phyloP scores from a whole-genome alignment of 78 protist species.

The Dictyostelium firmibasis region DNA sequence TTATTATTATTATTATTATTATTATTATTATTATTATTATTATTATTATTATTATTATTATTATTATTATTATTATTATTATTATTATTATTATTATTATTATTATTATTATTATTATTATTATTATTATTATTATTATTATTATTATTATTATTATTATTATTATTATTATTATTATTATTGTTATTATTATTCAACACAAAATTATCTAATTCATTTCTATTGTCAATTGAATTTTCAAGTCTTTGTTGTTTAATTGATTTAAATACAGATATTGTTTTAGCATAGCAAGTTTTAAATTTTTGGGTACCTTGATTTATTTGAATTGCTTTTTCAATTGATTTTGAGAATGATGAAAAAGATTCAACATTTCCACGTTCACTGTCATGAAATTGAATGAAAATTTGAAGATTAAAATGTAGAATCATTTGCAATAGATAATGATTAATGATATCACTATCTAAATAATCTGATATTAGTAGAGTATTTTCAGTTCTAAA shows the following conservation, averaged over 20 bases:
- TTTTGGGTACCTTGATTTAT: neutral
- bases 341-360: neutral
- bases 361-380: slow-evolving; percentile 17
- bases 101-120: neutral
- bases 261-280: neutral
- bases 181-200: neutral
- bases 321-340: neutral
- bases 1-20: neutral
- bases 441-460: neutral
- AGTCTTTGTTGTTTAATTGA: neutral
- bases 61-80: neutral
- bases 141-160: neutral
- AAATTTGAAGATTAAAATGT: neutral
- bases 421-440: neutral
- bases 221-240: neutral
- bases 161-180: neutral
- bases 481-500: neutral
- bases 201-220: neutral
- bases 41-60: no score
- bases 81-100: neutral
- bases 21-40: neutral
- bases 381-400: neutral
- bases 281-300: neutral
- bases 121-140: no score
- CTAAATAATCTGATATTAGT: neutral